Conservation (phyloP, 805 yeast genomes). For the Scheffersomyces ergatensis region DNA sequence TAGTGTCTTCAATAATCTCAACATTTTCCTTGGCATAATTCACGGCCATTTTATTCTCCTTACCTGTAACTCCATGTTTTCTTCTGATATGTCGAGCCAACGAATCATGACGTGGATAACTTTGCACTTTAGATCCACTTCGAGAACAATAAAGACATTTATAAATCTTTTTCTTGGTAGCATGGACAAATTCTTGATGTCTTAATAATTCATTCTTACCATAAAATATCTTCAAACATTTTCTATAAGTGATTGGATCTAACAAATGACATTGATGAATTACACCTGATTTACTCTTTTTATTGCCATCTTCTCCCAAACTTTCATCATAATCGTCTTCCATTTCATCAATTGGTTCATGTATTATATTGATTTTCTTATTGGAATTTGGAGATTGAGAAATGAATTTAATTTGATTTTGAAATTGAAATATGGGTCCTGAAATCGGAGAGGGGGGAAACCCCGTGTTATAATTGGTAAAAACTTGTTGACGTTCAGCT, state of each 20-base stretch:
- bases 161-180: conserved; percentile 40
- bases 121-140: conserved; percentile 32
- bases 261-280: conserved; percentile 42
- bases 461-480: not conserved
- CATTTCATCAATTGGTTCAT: not conserved
- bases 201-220: conserved; percentile 43
- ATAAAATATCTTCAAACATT: conserved; percentile 40
- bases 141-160: conserved; percentile 39
- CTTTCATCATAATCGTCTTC: conserved; percentile 2
- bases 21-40: conserved; percentile 42
- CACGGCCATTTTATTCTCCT: conserved; percentile 44
- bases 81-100: conserved; percentile 42
- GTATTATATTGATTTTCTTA: not conserved
- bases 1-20: conserved; percentile 32
- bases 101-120: conserved; percentile 44
- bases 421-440: conserved; percentile 4
- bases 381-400: not conserved
- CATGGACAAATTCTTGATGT: conserved; percentile 47
- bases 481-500: not conserved
- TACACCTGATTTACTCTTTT: conserved; percentile 14
- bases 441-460: not conserved
- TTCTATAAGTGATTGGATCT: conserved; percentile 28
- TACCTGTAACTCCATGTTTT: conserved; percentile 44
- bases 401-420: conserved; percentile 4
- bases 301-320: conserved; percentile 4